phyloP scores from a whole-genome alignment of 257 asterid species.

The Jacaranda copaia region DNA sequence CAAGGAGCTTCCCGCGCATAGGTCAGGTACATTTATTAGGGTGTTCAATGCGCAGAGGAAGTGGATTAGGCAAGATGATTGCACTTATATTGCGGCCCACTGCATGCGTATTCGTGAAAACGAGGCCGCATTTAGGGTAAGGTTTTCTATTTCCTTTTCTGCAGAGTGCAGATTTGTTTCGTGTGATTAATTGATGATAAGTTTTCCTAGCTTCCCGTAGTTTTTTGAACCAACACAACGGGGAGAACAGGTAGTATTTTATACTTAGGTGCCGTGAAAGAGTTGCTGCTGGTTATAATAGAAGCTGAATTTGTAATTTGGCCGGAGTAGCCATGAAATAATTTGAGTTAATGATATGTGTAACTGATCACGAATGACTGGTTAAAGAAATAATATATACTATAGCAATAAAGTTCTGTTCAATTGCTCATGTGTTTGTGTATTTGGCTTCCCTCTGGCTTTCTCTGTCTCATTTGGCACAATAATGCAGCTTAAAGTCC shows the following conservation, averaged over 20 bases:
- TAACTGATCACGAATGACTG: too few species aligned
- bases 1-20: conserved; percentile 90
- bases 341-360: too few species aligned
- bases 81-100: conserved; percentile 68
- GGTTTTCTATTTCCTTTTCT: not conserved
- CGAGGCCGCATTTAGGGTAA: conserved; percentile 79
- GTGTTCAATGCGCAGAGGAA: conserved; percentile 88
- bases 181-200: conserved; percentile 11
- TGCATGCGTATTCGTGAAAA: conserved; percentile 86
- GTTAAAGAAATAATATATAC: too few species aligned
- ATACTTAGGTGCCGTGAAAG: too few species aligned
- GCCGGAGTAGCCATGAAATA: too few species aligned
- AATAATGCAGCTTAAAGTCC: not conserved
- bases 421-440: not conserved
- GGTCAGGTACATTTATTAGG: conserved; percentile 62
- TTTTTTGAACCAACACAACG: not conserved
- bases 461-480: conserved; percentile 15
- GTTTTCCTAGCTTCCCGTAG: conserved; percentile 14
- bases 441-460: not conserved
- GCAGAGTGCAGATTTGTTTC: conserved; percentile 5
- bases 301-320: too few species aligned
- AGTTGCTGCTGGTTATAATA: too few species aligned
- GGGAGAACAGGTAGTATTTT: not conserved
- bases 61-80: conserved; percentile 91
- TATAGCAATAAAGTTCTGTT: not conserved